Conservation (phyloP, 2,329 filamentous ascomycete species). For the Phymatotrichopsis omnivora region DNA sequence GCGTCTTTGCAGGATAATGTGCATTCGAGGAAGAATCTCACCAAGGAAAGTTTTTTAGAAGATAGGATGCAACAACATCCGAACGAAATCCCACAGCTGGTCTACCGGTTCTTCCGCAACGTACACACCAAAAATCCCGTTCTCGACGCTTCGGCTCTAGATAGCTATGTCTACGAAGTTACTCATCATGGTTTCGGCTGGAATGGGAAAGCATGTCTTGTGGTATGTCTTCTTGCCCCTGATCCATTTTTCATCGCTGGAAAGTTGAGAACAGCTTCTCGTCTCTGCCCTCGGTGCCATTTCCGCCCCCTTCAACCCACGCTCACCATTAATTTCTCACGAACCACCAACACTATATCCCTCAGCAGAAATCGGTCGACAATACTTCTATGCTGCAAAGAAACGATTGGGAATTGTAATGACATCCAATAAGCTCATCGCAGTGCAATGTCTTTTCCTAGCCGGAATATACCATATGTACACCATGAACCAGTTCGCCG, state of each 20-base stretch:
- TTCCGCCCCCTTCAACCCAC: slow-evolving; percentile 27
- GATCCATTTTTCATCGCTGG: neutral
- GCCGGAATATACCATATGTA: slow-evolving; percentile 35
- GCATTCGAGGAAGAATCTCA: too few species aligned
- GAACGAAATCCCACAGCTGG: slow-evolving; percentile 31
- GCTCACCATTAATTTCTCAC: slow-evolving; percentile 12
- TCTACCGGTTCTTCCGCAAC: slow-evolving; percentile 32
- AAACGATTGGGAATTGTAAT: slow-evolving; percentile 33
- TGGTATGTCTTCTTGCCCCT: slow-evolving; percentile 20
- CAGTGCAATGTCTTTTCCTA: slow-evolving; percentile 34
- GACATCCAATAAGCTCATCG: slow-evolving; percentile 30
- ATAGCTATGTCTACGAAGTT: slow-evolving; percentile 28
- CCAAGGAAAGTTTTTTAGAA: too few species aligned
- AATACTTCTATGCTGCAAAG: slow-evolving; percentile 33
- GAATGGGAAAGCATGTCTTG: slow-evolving; percentile 32
- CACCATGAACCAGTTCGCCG: slow-evolving; percentile 32
- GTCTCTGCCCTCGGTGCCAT: slow-evolving; percentile 33
- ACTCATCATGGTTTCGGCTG: slow-evolving; percentile 32
- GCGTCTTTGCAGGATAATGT: too few species aligned
- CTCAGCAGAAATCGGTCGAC: slow-evolving; percentile 27
- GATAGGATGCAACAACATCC: slow-evolving; percentile 30
- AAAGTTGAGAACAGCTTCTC: slow-evolving; percentile 29
- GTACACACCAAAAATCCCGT: slow-evolving; percentile 35
- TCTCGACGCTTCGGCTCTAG: slow-evolving; percentile 31
- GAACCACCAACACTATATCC: slow-evolving; percentile 22